These are phyloP conservation scores for Mimosa pudica DNA, from an alignment of 306 rosid species.

Conservation along the genomic window DNA sequence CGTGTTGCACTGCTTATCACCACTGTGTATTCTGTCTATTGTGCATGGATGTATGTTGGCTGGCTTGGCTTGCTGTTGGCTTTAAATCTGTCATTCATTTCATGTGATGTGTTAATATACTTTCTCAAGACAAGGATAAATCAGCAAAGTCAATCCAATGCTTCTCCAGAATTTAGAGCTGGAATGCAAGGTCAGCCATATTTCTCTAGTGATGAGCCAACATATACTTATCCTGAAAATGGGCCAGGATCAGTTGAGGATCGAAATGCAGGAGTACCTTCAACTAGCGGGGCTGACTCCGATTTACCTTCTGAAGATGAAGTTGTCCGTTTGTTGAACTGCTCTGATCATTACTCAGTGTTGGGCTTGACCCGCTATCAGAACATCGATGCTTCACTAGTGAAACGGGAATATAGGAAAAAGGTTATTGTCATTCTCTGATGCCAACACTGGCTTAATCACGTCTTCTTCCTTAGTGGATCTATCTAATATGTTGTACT, in stretches of 20 bases:
- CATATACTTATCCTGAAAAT: slow-evolving; percentile 62
- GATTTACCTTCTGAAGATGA: slow-evolving; percentile 93
- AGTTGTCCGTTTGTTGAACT: slow-evolving; percentile 83
- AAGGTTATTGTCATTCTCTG: slow-evolving; percentile 59
- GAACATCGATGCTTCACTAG: slow-evolving; percentile 64
- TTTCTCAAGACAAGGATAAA: slow-evolving; percentile 73
- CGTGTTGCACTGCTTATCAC: slow-evolving; percentile 71
- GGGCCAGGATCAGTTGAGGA: slow-evolving; percentile 65
- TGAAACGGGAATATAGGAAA: slow-evolving; percentile 92
- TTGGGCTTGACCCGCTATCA: slow-evolving; percentile 79
- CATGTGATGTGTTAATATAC: slow-evolving; percentile 85
- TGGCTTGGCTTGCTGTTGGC: slow-evolving; percentile 83
- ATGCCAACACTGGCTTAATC: slow-evolving; percentile 30
- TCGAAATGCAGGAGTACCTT: slow-evolving; percentile 77
- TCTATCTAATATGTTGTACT: slow-evolving; percentile 31
- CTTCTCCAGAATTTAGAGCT: slow-evolving; percentile 59
- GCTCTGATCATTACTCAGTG: slow-evolving; percentile 85
- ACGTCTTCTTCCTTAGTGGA: slow-evolving; percentile 23
- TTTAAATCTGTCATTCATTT: slow-evolving; percentile 80
- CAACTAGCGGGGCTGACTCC: slow-evolving; percentile 83
- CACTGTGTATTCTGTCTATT: slow-evolving; percentile 76
- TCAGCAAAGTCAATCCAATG: slow-evolving; percentile 66
- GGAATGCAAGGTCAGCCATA: slow-evolving; percentile 79
- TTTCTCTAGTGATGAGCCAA: slow-evolving; percentile 64
- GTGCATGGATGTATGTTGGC: slow-evolving; percentile 88